phyloP scores from a whole-genome alignment of 192 early-diverging fungal species.

The Piromyces sp. region DNA sequence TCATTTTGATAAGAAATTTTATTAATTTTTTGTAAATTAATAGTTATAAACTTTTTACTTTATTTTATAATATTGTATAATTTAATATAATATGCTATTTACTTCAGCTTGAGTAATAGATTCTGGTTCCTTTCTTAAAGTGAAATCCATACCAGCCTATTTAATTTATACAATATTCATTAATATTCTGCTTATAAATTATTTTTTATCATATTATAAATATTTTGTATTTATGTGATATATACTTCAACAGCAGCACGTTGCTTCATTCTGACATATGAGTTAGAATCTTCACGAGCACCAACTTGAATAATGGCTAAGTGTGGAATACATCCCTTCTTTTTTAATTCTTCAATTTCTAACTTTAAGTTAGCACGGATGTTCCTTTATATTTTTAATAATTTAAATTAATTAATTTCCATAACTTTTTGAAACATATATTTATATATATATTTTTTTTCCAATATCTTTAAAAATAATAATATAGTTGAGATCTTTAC shows the following conservation, averaged over 20 bases:
- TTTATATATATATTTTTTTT: no score
- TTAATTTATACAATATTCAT: no score
- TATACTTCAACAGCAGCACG: conserved; percentile 67
- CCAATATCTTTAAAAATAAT: no score
- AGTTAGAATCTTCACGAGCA: conserved; percentile 74
- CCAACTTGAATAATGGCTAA: conserved; percentile 87
- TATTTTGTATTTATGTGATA: not conserved
- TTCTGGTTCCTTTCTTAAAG: conserved; percentile 43
- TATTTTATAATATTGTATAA: no score
- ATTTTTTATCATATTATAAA: not conserved
- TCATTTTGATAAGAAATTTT: no score
- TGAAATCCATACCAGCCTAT: conserved; percentile 63
- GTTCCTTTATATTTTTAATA: not conserved
- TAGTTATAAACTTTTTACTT: no score
- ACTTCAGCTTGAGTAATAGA: conserved; percentile 49
- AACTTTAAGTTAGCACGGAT: conserved; percentile 51
- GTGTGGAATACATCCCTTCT: conserved; percentile 51
- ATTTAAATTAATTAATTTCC: not conserved
- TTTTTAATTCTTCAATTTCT: conserved; percentile 47
- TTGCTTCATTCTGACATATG: conserved; percentile 86
- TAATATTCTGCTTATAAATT: no score
- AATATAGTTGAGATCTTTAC: not conserved
- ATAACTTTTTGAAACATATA: no score
- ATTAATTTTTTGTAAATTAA: no score
- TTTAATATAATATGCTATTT: no score